Base-by-base conservation (phyloP, 176 grass and related monocot genomes). In the Bothriochloa decipiens region DNA sequence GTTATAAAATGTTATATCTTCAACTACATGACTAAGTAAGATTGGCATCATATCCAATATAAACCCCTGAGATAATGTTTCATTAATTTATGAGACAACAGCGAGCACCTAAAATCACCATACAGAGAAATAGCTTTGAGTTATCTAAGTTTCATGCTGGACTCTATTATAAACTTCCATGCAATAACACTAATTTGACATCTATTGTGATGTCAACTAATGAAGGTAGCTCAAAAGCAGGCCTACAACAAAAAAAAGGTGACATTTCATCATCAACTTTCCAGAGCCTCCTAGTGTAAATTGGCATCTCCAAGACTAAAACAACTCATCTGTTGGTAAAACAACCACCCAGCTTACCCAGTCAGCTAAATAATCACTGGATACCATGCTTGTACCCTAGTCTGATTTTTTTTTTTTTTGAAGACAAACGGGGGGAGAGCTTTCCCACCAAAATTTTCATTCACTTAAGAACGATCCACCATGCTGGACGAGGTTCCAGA, bases 71-170 rank as follows among this genome's bases (percentile, higher is more conserved):
- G 39, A 4, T 10, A 47, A 10, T 82, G 52, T 47, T 23, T 29
- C 14, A 12, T 28, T 71, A 36, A 66, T 10, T 20, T 70, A 25
- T 22, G 20, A 53, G 23, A 72, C 13, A 41, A 8, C 36, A 83
- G 22, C 4, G 63, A 64, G 43, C 20, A 64, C 58, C 20, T 23
- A 65, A 74, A 20, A 72, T 26, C 32, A 41, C 47, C 25, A 2
- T 18, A 60, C 11, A 76, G 7, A 52, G 41, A 52, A 81, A 49
- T 68, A 22, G 78, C 67, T n/a, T 81, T 3, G 40, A 80, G 62
- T 8, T 8, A 9, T 42, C 23, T 29, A 78, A 29, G 35, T 6
- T 65, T 43, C 41, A 4, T 6, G 33, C 22, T 64, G 12, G 61
- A 64, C 11, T 28, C 29, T 32, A 32, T 28, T 4, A 64, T 28